phyloP scores from a whole-genome alignment of 1,284 basidiomycete genomes.

The Puccinia triticina region DNA sequence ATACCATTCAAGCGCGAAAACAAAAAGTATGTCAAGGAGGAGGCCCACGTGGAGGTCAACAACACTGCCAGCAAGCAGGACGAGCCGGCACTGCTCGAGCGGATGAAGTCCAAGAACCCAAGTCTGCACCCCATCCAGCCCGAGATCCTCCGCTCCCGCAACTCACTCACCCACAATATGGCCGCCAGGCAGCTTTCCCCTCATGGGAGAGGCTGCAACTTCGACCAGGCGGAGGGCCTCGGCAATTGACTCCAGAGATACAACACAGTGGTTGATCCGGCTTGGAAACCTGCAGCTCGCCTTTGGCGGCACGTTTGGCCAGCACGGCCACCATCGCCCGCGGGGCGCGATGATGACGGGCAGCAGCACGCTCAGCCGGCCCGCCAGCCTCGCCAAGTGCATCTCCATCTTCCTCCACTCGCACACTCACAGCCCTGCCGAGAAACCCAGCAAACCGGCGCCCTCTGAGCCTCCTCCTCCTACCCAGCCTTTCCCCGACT shows the following conservation, averaged over 20 bases:
- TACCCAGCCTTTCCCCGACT: too few relatives aligned
- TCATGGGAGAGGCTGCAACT: slow-evolving; percentile 41
- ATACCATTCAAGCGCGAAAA: slow-evolving; percentile 47
- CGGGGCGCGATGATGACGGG: background rate
- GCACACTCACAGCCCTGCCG: too few relatives aligned
- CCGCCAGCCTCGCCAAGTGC: slow-evolving; percentile 27
- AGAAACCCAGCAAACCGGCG: too few relatives aligned
- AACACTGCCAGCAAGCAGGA: slow-evolving; percentile 13
- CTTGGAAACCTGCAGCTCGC: slow-evolving; percentile 42
- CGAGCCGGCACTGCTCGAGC: background rate
- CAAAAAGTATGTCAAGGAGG: slow-evolving; percentile 20
- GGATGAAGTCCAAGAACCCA: background rate
- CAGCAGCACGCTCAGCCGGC: background rate
- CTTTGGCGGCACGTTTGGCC: slow-evolving; percentile 23
- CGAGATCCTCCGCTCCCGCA: slow-evolving; percentile 20
- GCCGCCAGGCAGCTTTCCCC: slow-evolving; percentile 43
- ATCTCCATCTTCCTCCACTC: slow-evolving; percentile 30
- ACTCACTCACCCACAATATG: slow-evolving; percentile 50
- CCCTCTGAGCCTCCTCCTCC: too few relatives aligned
- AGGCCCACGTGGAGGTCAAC: background rate
- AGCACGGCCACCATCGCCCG: background rate
- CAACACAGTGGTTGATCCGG: slow-evolving; percentile 41
- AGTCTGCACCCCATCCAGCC: background rate
- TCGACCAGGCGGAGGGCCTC: slow-evolving; percentile 50
- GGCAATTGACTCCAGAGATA: slow-evolving; percentile 46